Evolutionary conservation across 768 basidiomycete genomes (phyloP).

Genomic region (Lepiota venenata): DNA sequence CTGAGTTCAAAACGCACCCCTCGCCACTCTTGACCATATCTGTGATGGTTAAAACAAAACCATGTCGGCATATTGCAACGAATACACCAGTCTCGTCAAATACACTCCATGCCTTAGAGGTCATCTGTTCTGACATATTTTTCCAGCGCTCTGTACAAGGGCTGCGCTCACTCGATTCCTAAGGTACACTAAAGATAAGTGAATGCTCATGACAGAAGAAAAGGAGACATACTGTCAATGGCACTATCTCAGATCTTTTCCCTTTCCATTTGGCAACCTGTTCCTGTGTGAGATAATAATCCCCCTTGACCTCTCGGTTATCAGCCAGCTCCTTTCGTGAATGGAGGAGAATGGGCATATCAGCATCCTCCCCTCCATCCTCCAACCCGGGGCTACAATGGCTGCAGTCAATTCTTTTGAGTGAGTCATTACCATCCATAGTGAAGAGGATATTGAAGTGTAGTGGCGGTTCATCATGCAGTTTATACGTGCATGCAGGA

Average conservation of each 20-base stretch:
- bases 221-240: too few relatives aligned
- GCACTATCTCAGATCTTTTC: too few relatives aligned
- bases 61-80: conserved; percentile 25
- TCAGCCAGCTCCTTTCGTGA: background rate
- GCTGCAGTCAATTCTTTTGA: conserved; percentile 20
- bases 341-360: background rate
- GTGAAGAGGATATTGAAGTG: conserved; percentile 19
- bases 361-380: too few relatives aligned
- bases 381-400: background rate
- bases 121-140: conserved; percentile 19
- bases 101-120: conserved; percentile 22
- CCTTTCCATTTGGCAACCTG: background rate
- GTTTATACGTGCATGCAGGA: conserved; percentile 18
- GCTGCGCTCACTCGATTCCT: conserved; percentile 2
- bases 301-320: background rate
- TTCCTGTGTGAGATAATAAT: background rate
- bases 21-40: conserved; percentile 19
- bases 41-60: conserved; percentile 18
- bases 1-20: background rate
- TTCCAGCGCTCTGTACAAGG: conserved; percentile 20
- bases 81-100: conserved; percentile 31
- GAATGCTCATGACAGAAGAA: too few relatives aligned
- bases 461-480: conserved; percentile 19
- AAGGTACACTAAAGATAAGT: too few relatives aligned
- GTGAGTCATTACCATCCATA: conserved; percentile 26